Conservation (phyloP, 257 asterid genomes). For the Nicotiana knightiana region DNA sequence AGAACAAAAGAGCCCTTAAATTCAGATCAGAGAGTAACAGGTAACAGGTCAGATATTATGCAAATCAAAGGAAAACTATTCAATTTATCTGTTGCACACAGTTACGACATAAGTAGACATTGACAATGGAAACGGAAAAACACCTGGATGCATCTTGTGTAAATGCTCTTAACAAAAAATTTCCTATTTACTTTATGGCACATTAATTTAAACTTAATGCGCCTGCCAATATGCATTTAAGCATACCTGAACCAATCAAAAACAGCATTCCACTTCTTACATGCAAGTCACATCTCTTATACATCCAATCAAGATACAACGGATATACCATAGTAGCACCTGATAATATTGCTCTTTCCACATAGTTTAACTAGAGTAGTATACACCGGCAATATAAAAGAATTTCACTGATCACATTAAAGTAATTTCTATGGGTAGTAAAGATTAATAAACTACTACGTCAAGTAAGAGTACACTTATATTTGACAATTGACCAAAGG, state of each 20-base stretch:
- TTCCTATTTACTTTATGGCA: background rate
- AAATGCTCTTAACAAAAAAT: background rate
- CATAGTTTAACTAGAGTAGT: background rate
- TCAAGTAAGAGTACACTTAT: no score
- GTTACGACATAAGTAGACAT: slow-evolving; percentile 4
- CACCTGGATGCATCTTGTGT: slow-evolving; percentile 12
- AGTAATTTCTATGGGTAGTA: no score
- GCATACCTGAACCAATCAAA: slow-evolving; percentile 10
- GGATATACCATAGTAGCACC: slow-evolving; percentile 10
- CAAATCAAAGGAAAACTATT: slow-evolving; percentile 16
- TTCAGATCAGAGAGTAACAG: slow-evolving; percentile 20
- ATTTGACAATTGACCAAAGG: slow-evolving; percentile 23
- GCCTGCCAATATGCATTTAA: slow-evolving; percentile 22
- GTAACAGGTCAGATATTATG: slow-evolving; percentile 11
- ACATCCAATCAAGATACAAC: background rate
- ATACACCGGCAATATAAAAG: background rate
- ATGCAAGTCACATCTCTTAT: slow-evolving; percentile 18
- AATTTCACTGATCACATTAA: no score
- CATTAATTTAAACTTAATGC: slow-evolving; percentile 19
- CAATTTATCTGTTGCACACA: slow-evolving; percentile 26
- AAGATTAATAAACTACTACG: no score
- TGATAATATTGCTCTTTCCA: background rate
- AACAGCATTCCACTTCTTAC: slow-evolving; percentile 25
- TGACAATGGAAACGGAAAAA: slow-evolving; percentile 10
- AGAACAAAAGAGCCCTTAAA: background rate